These are phyloP conservation scores for Leptodontidium sp. DNA, from an alignment of 2,329 filamentous ascomycete species.

Conservation along the genomic window DNA sequence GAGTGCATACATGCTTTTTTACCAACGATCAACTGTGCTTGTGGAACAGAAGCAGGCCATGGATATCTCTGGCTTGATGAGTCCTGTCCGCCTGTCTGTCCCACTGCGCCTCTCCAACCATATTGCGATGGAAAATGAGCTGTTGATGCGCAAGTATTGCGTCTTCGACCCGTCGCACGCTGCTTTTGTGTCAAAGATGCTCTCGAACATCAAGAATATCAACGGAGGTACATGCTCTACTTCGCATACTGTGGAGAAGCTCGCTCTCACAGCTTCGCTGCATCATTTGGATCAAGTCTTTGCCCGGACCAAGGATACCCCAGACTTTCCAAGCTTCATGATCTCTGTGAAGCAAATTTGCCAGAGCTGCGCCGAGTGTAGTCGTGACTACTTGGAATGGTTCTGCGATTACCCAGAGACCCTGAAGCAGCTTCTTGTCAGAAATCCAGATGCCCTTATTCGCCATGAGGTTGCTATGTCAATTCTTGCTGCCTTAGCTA, in stretches of 20 bases:
- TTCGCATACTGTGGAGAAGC: conserved; percentile 56
- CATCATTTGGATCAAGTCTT: conserved; percentile 80
- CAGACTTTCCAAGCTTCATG: conserved; percentile 66
- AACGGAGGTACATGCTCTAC: conserved; percentile 58
- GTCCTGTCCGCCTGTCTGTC: conserved; percentile 57
- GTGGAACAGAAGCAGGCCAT: conserved; percentile 59
- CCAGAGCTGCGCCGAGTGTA: conserved; percentile 61
- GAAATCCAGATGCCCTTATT: conserved; percentile 63
- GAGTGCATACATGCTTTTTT: conserved; percentile 98
- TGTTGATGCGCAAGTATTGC: conserved; percentile 78
- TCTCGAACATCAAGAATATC: conserved; percentile 62
- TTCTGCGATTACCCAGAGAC: conserved; percentile 62
- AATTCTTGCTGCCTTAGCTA: conserved; percentile 60
- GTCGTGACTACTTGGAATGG: conserved; percentile 68
- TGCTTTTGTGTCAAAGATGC: conserved; percentile 69
- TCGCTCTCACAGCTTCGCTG: conserved; percentile 63
- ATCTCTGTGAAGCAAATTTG: conserved; percentile 60
- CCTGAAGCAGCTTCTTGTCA: conserved; percentile 71
- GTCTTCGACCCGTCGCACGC: conserved; percentile 78
- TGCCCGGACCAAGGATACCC: conserved; percentile 72
- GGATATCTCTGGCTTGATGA: conserved; percentile 47
- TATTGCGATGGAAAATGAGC: conserved; percentile 76
- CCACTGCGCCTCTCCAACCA: conserved; percentile 59
- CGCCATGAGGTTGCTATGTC: conserved; percentile 60
- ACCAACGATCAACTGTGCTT: conserved; percentile 79